Percentiles rank a stretch among this genome's conserved stretches.
These are phyloP conservation scores for Cercospora sp. DNA, from an alignment of 2,329 filamentous ascomycete species.

Conservation along the genomic window DNA sequence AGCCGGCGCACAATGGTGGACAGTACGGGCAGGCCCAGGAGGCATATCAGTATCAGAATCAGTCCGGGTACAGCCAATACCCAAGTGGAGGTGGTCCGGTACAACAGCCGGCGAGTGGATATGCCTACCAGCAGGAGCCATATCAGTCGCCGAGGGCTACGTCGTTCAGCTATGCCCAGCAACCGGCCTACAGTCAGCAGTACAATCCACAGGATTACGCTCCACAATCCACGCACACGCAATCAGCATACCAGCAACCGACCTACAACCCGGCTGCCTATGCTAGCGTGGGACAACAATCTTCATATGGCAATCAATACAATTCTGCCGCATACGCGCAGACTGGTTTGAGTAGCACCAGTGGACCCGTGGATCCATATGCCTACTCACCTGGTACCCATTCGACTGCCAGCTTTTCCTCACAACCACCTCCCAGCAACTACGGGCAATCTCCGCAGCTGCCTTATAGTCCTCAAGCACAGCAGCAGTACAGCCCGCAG, in stretches of 20 bases:
- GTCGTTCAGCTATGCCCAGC: conserved; percentile 48
- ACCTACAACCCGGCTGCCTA: conserved; percentile 51
- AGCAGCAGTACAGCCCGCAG: conserved; percentile 30
- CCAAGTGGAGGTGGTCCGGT: conserved; percentile 33
- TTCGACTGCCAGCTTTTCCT: conserved; percentile 24
- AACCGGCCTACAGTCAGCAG: conserved; percentile 48
- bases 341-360: conserved; percentile 26
- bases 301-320: conserved; percentile 26
- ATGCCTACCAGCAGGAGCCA: conserved; percentile 26
- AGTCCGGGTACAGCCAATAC: conserved; percentile 30
- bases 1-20: conserved; percentile 31
- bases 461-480: conserved; percentile 27
- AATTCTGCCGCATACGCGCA: conserved; percentile 32
- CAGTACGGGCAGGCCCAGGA: conserved; percentile 26
- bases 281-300: conserved; percentile 37
- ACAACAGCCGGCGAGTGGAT: conserved; percentile 29
- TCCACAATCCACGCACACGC: conserved; percentile 37
- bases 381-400: conserved; percentile 30
- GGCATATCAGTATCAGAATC: conserved; percentile 30
- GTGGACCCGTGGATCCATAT: conserved; percentile 34
- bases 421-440: conserved; percentile 19
- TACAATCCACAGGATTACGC: conserved; percentile 71
- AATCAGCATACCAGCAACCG: conserved; percentile 39
- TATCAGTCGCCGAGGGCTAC: conserved; percentile 26
- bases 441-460: conserved; percentile 24